phyloP scores from a whole-genome alignment of 371 early-diverging fungal species.

The Batkoa obscura region DNA sequence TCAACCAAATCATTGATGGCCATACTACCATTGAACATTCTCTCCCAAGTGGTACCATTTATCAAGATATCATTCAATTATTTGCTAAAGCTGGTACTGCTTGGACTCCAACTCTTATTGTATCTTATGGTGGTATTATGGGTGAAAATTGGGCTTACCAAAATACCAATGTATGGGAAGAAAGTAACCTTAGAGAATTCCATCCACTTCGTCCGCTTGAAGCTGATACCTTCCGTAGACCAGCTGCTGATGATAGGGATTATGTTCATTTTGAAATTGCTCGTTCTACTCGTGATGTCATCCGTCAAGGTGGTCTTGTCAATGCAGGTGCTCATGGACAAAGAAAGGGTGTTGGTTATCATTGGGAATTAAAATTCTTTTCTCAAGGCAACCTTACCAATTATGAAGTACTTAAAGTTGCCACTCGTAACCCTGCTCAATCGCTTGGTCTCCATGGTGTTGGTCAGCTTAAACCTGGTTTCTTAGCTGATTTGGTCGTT shows the following conservation, averaged over 20 bases:
- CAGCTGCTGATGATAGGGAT: neutral
- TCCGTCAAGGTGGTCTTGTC: neutral
- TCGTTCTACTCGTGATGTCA: neutral
- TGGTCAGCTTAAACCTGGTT: neutral
- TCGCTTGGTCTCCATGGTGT: neutral
- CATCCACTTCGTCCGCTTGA: neutral
- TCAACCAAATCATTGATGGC: neutral
- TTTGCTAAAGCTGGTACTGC: neutral
- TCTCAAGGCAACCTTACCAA: neutral
- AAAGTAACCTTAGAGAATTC: neutral
- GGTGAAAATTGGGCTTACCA: neutral
- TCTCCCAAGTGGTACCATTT: neutral
- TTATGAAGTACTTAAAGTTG: neutral
- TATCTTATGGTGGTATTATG: neutral
- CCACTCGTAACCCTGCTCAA: neutral
- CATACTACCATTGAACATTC: neutral
- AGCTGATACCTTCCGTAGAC: neutral
- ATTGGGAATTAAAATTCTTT: neutral
- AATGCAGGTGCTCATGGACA: neutral
- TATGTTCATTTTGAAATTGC: neutral
- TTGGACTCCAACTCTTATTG: neutral
- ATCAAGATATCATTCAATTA: neutral
- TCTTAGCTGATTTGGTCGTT: neutral
- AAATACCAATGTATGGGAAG: neutral
- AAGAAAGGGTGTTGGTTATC: neutral